Base-by-base conservation (phyloP, 495 filamentous ascomycete species). In the Filosporella fistucella region DNA sequence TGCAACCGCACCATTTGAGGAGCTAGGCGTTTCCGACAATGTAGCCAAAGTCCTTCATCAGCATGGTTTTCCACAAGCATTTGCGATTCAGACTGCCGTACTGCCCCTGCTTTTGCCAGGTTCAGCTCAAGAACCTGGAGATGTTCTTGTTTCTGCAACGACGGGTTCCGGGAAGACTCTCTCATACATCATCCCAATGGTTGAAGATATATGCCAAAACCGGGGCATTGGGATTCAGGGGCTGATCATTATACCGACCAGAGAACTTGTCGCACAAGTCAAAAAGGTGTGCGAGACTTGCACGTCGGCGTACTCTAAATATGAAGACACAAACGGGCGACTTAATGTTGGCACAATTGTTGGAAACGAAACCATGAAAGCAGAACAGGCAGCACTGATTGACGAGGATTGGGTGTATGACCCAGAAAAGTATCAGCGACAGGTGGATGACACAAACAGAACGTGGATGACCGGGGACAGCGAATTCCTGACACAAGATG, bases 161-260 rank as follows among this genome's bases (percentile, higher is more conserved):
- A 97, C 91, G 1, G 91, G 91, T 4, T 96, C 91, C 0, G 91
- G 91, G 37, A 97, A 97, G 60, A 97, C 91, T 0, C 66, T 97
- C 2, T 83, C 91, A 4, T 97, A 97, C 52, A 74, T 89, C 1
- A 69, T 96, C n/a, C 91, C 91, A 0, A 77, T 96, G 54, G 68
- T 95, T 13, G 79, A 88, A 30, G 75, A 78, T n/a, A 64, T 97
- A 32, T 77, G 80, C 41, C 64, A 73, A 2, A 69, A 71, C 26
- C 66, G 70, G 17, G 63, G 77, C 3, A 84, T 81, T 0, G 77
- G 72, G 41, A 67, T 96, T 1, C 73, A 86, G 36, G 91, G 78
- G 2, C 60, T 96, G 5, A 78, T 97, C 51, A 82, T 96, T 8
- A 77, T 97, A 12, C 91, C 91, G 3, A 97, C 93, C 0, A 67